A percentile compares a stretch with the other conserved stretches of the same genome.
These are phyloP conservation scores for Candida nonsorbophila DNA, from an alignment of 805 yeast species.

Conservation along the genomic window DNA sequence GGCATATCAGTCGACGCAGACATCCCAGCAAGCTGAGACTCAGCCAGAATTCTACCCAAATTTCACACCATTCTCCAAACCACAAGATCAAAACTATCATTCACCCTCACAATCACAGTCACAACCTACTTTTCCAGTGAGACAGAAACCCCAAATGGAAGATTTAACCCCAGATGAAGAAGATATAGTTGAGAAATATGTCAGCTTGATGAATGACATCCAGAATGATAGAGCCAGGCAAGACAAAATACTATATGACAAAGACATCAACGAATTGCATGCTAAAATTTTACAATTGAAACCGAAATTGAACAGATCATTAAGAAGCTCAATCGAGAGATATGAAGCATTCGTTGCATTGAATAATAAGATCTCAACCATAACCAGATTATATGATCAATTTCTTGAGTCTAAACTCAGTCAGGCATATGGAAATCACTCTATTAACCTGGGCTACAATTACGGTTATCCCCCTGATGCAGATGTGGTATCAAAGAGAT, in stretches of 20 bases:
- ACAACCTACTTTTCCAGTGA: slow-evolving; percentile 5
- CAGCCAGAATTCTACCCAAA: slow-evolving; percentile 23
- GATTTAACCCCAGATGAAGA: slow-evolving; percentile 59
- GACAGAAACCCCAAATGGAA: slow-evolving; percentile 11
- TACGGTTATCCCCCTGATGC: too few species aligned
- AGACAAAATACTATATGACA: slow-evolving; percentile 36
- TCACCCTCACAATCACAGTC: slow-evolving; percentile 2
- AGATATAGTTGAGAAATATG: slow-evolving; percentile 61
- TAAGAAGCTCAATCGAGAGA: slow-evolving; percentile 52
- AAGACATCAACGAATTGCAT: slow-evolving; percentile 52
- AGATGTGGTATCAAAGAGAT: too few species aligned
- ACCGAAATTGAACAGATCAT: slow-evolving; percentile 62
- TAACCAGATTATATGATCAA: slow-evolving; percentile 70
- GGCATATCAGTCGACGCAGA: slow-evolving; percentile 3
- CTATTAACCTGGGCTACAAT: too few species aligned
- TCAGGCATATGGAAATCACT: slow-evolving; percentile 33
- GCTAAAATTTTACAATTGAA: slow-evolving; percentile 54
- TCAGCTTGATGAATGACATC: slow-evolving; percentile 56
- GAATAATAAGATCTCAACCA: slow-evolving; percentile 74
- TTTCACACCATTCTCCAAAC: slow-evolving; percentile 16
- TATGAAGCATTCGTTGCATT: slow-evolving; percentile 65
- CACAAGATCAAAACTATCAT: slow-evolving; percentile 3
- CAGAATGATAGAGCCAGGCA: slow-evolving; percentile 42
- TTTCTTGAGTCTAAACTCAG: slow-evolving; percentile 52
- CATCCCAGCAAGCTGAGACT: slow-evolving; percentile 10